Evolutionary conservation across 306 rosid species (phyloP).

Genomic region (Dryas drummondii): DNA sequence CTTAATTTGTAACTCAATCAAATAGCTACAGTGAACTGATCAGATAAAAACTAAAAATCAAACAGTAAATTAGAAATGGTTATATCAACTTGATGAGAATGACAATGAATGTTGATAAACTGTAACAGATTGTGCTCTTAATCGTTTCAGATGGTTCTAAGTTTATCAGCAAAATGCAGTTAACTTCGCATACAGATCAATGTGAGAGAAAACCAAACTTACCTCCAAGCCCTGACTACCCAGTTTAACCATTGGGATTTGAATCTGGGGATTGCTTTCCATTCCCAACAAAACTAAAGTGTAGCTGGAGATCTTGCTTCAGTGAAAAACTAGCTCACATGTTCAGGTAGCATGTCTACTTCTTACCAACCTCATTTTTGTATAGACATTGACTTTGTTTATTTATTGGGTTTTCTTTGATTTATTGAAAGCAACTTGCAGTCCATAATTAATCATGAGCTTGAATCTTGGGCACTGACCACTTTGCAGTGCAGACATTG

Average conservation of each 20-base stretch:
- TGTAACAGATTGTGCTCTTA: neutral
- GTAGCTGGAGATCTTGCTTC: neutral
- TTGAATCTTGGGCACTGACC: neutral
- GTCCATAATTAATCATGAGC: neutral
- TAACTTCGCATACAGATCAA: neutral
- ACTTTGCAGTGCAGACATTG: too few relatives aligned
- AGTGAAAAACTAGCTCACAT: neutral
- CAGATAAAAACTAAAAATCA: neutral
- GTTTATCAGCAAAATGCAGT: neutral
- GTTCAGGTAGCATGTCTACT: neutral
- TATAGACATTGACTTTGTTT: neutral
- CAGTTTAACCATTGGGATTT: conserved; percentile 60
- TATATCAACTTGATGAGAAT: neutral
- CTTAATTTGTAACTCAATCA: too few relatives aligned
- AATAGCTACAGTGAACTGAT: too few relatives aligned
- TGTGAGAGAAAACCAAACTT: neutral
- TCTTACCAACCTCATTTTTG: conserved; percentile 13
- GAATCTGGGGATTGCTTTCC: conserved; percentile 37
- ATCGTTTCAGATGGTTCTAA: neutral
- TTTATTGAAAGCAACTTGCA: neutral
- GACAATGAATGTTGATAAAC: neutral
- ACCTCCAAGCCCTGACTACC: conserved; percentile 83
- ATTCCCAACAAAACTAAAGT: conserved; percentile 29
- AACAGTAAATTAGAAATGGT: neutral
- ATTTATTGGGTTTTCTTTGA: neutral